A percentile compares a stretch with the other conserved stretches of the same genome.
Conservation (phyloP, 192 early-diverging fungal species). For the Podila verticillata region DNA sequence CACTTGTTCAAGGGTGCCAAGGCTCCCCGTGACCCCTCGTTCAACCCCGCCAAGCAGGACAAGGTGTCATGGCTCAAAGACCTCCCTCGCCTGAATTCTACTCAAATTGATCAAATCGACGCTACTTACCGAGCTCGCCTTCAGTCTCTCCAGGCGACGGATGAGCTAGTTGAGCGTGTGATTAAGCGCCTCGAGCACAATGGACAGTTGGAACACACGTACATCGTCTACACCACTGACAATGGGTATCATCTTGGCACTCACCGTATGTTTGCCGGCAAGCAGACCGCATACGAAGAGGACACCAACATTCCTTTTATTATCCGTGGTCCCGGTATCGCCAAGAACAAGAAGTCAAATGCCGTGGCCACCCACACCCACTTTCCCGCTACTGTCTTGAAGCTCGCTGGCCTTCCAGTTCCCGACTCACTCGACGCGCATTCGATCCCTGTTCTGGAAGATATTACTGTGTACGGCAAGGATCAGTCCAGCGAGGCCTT, state of each 20-base stretch:
- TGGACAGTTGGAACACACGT: constrained; percentile 67
- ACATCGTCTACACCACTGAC: constrained; percentile 71
- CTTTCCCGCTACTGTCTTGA: constrained; percentile 68
- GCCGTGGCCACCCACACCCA: constrained; percentile 65
- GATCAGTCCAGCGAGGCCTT: constrained; percentile 61
- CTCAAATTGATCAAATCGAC: constrained; percentile 55
- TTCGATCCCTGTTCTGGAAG: constrained; percentile 60
- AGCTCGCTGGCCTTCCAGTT: constrained; percentile 56
- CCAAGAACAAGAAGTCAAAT: constrained; percentile 51
- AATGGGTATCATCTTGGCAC: constrained; percentile 77
- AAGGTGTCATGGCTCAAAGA: constrained; percentile 64
- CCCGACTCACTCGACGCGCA: constrained; percentile 63
- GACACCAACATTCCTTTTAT: constrained; percentile 71
- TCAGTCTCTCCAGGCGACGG: constrained; percentile 67
- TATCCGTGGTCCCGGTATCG: constrained; percentile 71
- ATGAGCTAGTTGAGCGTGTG: constrained; percentile 67
- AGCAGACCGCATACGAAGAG: constrained; percentile 68
- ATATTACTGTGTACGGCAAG: constrained; percentile 53
- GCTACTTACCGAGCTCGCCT: constrained; percentile 63
- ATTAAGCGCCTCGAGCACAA: constrained; percentile 59
- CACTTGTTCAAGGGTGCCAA: constrained; percentile 62
- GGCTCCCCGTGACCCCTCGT: constrained; percentile 64
- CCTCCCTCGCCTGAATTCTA: constrained; percentile 52
- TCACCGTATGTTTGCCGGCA: constrained; percentile 70
- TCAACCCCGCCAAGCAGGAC: constrained; percentile 62